Evolutionary conservation across 2,329 filamentous ascomycete genomes (phyloP).

Genomic region (Elsinoe perseae): DNA sequence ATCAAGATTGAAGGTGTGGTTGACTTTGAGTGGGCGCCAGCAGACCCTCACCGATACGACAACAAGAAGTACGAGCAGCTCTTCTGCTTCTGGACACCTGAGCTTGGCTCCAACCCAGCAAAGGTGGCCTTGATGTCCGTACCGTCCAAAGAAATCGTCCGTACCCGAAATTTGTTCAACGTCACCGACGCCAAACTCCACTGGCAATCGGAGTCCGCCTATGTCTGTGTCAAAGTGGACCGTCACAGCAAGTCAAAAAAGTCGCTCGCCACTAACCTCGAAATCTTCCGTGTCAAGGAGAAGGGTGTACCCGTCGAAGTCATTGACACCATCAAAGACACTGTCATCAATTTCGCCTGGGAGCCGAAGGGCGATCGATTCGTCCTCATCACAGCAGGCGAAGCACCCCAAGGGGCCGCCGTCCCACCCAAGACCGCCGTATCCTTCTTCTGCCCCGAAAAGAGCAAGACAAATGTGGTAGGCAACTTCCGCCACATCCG

Average conservation of each 20-base stretch:
- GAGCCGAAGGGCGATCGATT: slow-evolving; percentile 97
- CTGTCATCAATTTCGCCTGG: slow-evolving; percentile 99
- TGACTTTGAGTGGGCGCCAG: slow-evolving; percentile 97
- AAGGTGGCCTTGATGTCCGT: slow-evolving; percentile 96
- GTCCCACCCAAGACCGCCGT: slow-evolving; percentile 91
- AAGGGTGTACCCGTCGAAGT: slow-evolving; percentile 98
- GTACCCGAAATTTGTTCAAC: slow-evolving; percentile 94
- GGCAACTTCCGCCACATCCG: slow-evolving; percentile 96
- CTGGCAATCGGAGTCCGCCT: slow-evolving; percentile 92
- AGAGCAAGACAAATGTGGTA: slow-evolving; percentile 68
- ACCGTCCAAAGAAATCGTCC: slow-evolving; percentile 86
- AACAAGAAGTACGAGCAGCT: slow-evolving; percentile 91
- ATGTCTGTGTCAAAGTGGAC: slow-evolving; percentile 97
- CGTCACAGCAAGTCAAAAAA: slow-evolving; percentile 99
- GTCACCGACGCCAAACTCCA: slow-evolving; percentile 96
- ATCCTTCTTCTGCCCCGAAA: slow-evolving; percentile 94
- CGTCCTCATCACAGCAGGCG: slow-evolving; percentile 89
- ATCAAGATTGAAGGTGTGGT: slow-evolving; percentile 95
- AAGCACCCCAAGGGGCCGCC: slow-evolving; percentile 67
- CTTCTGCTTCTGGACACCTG: slow-evolving; percentile 97
- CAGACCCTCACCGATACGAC: slow-evolving; percentile 70
- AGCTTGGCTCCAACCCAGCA: slow-evolving; percentile 94
- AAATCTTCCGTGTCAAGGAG: slow-evolving; percentile 95
- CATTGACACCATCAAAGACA: slow-evolving; percentile 95
- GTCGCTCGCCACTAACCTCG: slow-evolving; percentile 89